These are phyloP conservation scores for Carex scoparia DNA, from an alignment of 176 grass and related monocot species.

Conservation along the genomic window DNA sequence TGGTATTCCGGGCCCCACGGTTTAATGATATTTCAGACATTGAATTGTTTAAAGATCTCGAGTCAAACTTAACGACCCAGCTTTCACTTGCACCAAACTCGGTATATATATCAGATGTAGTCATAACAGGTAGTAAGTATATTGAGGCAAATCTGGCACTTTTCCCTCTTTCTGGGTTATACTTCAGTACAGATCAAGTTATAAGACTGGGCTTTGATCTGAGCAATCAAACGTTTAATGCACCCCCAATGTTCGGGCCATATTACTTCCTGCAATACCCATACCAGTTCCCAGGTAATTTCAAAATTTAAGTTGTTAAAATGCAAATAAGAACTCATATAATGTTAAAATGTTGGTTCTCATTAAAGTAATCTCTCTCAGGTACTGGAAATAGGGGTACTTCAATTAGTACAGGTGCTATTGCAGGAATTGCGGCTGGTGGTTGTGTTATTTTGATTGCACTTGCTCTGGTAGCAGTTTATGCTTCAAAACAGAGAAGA, in stretches of 20 bases:
- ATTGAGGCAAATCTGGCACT: slow-evolving; percentile 44
- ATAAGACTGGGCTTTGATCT: slow-evolving; percentile 43
- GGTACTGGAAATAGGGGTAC: slow-evolving; percentile 32
- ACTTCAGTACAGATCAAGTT: slow-evolving; percentile 41
- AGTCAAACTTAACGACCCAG: slow-evolving; percentile 41
- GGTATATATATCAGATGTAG: slow-evolving; percentile 52
- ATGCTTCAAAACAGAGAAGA: slow-evolving; percentile 63
- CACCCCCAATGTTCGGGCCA: slow-evolving; percentile 55
- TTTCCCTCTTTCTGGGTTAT: slow-evolving; percentile 43
- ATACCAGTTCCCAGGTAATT: slow-evolving; percentile 43
- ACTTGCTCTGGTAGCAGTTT: slow-evolving; percentile 50
- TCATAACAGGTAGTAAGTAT: slow-evolving; percentile 39
- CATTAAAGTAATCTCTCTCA: slow-evolving; percentile 25
- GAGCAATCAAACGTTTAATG: slow-evolving; percentile 44
- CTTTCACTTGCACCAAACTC: slow-evolving; percentile 29
- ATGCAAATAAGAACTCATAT: not conserved
- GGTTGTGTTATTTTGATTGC: slow-evolving; percentile 55
- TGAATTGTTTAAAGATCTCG: slow-evolving; percentile 37
- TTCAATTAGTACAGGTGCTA: slow-evolving; percentile 35
- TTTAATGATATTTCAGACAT: slow-evolving; percentile 41
- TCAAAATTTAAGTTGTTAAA: not conserved
- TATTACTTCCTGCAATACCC: slow-evolving; percentile 50
- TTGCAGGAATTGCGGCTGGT: slow-evolving; percentile 60
- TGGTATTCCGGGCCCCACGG: slow-evolving; percentile 47
- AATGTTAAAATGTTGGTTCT: slow-evolving; percentile 9